These are phyloP conservation scores for Sphagnurus paluster DNA, from an alignment of 1,284 basidiomycete genomes.

Conservation along the genomic window DNA sequence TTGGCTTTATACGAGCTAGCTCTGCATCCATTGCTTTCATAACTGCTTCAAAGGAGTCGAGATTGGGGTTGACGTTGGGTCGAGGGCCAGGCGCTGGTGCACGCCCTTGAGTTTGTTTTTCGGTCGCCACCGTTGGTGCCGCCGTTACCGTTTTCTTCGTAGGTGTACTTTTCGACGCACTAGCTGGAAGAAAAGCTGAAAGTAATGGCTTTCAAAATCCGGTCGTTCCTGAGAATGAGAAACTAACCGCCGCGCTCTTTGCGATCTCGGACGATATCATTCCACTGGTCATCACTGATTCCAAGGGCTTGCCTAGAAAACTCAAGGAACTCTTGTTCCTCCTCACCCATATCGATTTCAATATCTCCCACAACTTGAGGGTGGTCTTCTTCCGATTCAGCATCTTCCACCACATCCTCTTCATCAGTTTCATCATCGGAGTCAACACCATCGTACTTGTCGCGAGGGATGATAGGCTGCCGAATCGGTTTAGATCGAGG, in stretches of 20 bases:
- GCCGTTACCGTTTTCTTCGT: conserved; percentile 10
- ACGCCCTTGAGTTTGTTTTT: conserved; percentile 8
- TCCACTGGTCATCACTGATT: conserved; percentile 83
- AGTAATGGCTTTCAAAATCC: conserved; percentile 2
- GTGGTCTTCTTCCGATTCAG: conserved; percentile 73
- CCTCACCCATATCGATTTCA: conserved; percentile 86
- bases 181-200: conserved; percentile 69
- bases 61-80: conserved; percentile 56
- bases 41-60: conserved; percentile 92
- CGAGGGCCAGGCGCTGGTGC: conserved; percentile 32
- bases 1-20: conserved; percentile 48
- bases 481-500: conserved; percentile 48
- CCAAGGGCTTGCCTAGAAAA: conserved; percentile 90
- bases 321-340: conserved; percentile 89
- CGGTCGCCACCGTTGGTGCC: conserved; percentile 1
- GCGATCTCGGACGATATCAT: conserved; percentile 76
- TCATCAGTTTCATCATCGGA: conserved; percentile 82
- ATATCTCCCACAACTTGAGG: conserved; percentile 80
- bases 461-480: conserved; percentile 74
- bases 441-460: conserved; percentile 82
- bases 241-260: conserved; percentile 70
- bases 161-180: conserved; percentile 25
- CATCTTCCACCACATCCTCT: conserved; percentile 50
- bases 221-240: conserved; percentile 13
- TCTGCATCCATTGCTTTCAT: conserved; percentile 95